Evolutionary conservation across 768 basidiomycete genomes (phyloP), one percentile per base, ranked within the genome.

Genomic region (Tubosaeta sp.): DNA sequence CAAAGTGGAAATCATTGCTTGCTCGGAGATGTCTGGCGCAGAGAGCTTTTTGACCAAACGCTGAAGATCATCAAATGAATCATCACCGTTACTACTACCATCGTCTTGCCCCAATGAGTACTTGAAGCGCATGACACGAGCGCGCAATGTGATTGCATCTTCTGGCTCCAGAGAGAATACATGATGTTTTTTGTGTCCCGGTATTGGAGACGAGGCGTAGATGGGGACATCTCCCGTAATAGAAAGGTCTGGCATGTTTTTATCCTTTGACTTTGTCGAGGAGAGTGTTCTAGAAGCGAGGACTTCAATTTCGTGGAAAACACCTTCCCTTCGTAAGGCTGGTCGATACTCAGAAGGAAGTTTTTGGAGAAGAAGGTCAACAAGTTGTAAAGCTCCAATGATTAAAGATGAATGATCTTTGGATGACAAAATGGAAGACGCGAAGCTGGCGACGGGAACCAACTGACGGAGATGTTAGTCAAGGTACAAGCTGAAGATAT

Each of bases 401-500:
- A 96, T 87, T 39, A 95, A 79, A 0, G 84, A 80, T 2, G 88
- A 83, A 55, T 94, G 90, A 65, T 99, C 96, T 60, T 85, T 88
- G 0, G 90, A 91, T 0, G 95, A 96, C 31, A 98, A 70, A 48
- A 98, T 91, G 1, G 92, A 92, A 0, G 93, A 94, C 2, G 94
- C 84, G 67, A 98, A 98, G 66, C 91, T 90, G 2, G 96, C 92
- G 44, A 99, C 82, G 11, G 96, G 94, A 6, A 99, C 95, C 62
- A 81, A 84, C 94, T 97, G 18, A 42, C 16, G 25, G 54, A 52
- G 47, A 44, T 9, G 19, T 50, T 59, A 31, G 45, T 54, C 47
- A 45, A 38, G 39, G 47, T 18, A 48, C n/a, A 22, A 35, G 6
- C 43, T 48, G 49, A 21, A 34, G 24, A 24, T n/a, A 1, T 31